These are phyloP conservation scores for Hypericum perforatum DNA, from an alignment of 345 rosid genomes.

Conservation along the genomic window DNA sequence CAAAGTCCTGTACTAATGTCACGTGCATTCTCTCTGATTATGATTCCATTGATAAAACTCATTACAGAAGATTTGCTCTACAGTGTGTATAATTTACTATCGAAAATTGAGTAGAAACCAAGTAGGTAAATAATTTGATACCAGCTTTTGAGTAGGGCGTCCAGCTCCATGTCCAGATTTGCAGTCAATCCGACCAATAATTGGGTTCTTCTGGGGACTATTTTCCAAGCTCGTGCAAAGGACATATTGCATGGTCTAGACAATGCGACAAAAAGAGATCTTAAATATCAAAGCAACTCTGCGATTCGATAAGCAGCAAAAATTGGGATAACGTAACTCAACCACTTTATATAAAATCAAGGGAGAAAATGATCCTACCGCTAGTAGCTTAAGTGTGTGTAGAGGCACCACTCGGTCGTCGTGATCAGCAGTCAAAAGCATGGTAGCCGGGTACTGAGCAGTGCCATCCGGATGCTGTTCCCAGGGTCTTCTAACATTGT, in stretches of 20 bases:
- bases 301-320: no score
- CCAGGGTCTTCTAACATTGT: constrained; percentile 94
- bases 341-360: neutral
- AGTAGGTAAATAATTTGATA: constrained; percentile 12
- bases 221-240: constrained; percentile 59
- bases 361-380: constrained; percentile 37
- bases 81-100: no score
- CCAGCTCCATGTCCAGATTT: constrained; percentile 97
- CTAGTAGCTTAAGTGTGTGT: constrained; percentile 75
- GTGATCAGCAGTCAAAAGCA: constrained; percentile 94
- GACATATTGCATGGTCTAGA: constrained; percentile 76
- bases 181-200: constrained; percentile 74
- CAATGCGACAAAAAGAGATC: neutral
- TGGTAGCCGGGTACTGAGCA: constrained; percentile 74
- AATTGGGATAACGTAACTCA: no score
- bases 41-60: no score
- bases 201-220: constrained; percentile 79
- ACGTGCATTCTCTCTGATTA: no score
- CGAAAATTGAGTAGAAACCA: no score
- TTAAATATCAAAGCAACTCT: no score
- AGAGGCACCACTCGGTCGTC: constrained; percentile 90
- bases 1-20: no score
- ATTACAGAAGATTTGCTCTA: no score
- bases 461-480: constrained; percentile 33
- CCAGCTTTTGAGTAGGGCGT: constrained; percentile 77